Base-by-base conservation (phyloP, 441 rosid genomes). In the Mallotus repandus region DNA sequence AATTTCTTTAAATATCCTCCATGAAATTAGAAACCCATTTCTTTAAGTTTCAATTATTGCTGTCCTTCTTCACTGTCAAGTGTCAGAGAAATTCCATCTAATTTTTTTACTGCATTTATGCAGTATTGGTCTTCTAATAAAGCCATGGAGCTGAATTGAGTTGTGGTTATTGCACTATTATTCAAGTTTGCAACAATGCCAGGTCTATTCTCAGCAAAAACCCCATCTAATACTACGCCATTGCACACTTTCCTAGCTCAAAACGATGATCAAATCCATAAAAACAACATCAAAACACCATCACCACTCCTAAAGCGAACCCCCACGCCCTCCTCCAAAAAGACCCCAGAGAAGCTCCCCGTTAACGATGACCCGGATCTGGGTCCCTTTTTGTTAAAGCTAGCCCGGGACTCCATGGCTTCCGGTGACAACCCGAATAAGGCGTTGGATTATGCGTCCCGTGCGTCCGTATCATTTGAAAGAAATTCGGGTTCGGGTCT, bases 361-460 rank as follows among this genome's bases (percentile, higher is more conserved):
- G 56, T 41, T 64, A 82, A 75, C 29, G 86, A 78, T 59, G 79
- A 81, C 65, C 84, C 81, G 67, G 81, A 82, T 79, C 83, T 78
- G 54, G 89, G 89, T 65, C 87, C 83, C 1, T 84, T 83, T 72
- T 74, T 81, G n/a, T 77, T 86, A 43, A 84, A 86, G 79, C 81
- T 83, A 49, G 87, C 87, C 59, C 78, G 84, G 18, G 89, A 85
- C 35, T 59, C 84, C 5, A 66, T 85, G 0, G 72, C 84, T 72
- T 78, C 85, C 0, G 87, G 83, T n/a, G 84, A 79, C 16, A 74
- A 74, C 71, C 83, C 77, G 29, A 72, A 77, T 50, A 82, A 79
- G 75, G 89, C 90, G 4, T 75, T 84, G 78, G 90, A 83, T 68
- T 87, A 75, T 63, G 90, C 89, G 5, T 70, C 75, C n/a, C 81